Evolutionary conservation across 306 rosid genomes (phyloP), one percentile per base, ranked within the genome.

Genomic region (Leucaena leucocephala): DNA sequence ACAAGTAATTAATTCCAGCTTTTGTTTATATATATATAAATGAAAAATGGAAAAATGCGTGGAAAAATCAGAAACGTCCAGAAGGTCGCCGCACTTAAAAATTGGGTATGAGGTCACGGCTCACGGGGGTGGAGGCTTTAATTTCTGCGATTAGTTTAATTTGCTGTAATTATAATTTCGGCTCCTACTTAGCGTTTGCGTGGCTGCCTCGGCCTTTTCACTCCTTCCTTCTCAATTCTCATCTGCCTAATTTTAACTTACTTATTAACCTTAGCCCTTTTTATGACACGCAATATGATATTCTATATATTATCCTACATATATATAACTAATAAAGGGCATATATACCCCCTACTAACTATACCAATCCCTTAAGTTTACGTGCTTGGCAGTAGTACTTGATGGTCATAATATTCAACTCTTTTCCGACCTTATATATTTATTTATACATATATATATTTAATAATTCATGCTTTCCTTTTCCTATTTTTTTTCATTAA

Each of bases 101-200:
- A 48, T 35, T 52, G 72, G 64, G 45, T 2, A 48, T 64, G 52
- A 54, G 52, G 67, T 73, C 77, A 55, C 15, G 22, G 52, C 52
- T 73, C 77, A 55, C 15, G 22, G 22, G 77, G 27, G 67, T 7
- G 77, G 76, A 72, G 16, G 52, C 52, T 73, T 19, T 27, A 27
- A 27, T 27, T 27, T 27, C 1, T 12, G 55, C 42, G 12, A 57
- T 57, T 39, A 39, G n/a, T 57, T 35, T 13, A 11, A 43, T 42
- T 38, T 34, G n/a, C 27, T 11, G 38, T 21, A 19, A 68, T n/a
- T 42, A 43, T 42, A 39, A 43, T 43, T 64, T 36, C 46, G 40
- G 73, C 48, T 40, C 19, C 12, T 46, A 4, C 11, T 68, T 5
- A 36, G 62, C 35, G 61, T n/a, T 46, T 46, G 50, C 2, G 63